Base-by-base conservation (phyloP, 2,329 filamentous ascomycete species). In the Lachnellula occidentalis region DNA sequence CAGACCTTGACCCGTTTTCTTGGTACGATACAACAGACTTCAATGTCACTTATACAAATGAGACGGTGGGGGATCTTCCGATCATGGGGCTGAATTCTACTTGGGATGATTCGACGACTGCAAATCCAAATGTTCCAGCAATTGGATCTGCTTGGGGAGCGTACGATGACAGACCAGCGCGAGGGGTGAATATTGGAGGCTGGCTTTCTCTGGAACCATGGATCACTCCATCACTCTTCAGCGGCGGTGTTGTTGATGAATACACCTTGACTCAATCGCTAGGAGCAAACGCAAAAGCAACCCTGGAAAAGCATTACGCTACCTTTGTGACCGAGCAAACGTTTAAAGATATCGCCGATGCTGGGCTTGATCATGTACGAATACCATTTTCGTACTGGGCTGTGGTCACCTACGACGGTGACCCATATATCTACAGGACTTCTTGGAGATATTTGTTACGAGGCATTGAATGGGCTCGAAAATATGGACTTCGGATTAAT, bases 371-470 rank as follows among this genome's bases (percentile, higher is more conserved):
- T 68, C 94, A 99, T 69, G 88, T 99, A n/a, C 87, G 94, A 52
- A 96, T 99, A 51, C 91, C 89, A 0, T 97, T 87, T 70, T 90
- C 87, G 9, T 99, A 99, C 76, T 99, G 94, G 94, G 90, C 92
- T 0, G 85, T 97, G 1, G 82, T 85, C 55, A 87, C 85, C 0
- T 96, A 95, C 70, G 85, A 89, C 27, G 84, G 78, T 43, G 94
- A 99, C 66, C 90, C 92, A 1, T 99, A 96, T 67, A 78, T 99
- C 1, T 82, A 88, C 56, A 85, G 91, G 42, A 88, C 90, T 0
- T 87, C 89, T 2, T 99, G 92, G 92, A 82, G 94, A 12, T 99
- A 99, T 67, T 83, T 99, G 1, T 80, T 99, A 9, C 86, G 94
- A 15, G 90, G 80, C 9, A 96, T 99, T 61, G 94, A 99, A 70